Percentiles rank a stretch among this genome's conserved stretches.
Conservation (phyloP, 768 basidiomycete species). For the Podaxis sp. region DNA sequence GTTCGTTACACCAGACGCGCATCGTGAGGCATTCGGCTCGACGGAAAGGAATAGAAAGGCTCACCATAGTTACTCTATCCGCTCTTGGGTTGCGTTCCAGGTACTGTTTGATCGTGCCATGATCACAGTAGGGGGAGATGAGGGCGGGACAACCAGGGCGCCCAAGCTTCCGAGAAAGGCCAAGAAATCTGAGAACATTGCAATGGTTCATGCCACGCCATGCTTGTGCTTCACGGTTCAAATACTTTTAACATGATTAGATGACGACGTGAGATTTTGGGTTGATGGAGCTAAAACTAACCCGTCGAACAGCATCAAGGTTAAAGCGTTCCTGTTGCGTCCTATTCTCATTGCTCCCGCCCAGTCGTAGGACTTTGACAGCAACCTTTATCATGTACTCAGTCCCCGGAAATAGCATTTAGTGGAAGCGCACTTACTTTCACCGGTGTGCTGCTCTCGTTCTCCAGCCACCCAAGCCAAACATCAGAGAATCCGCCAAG, state of each 20-base stretch:
- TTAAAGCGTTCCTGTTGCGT: too few relatives aligned
- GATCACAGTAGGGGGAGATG: conserved; percentile 17
- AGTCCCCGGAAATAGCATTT: too few relatives aligned
- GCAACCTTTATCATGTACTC: conserved; percentile 12
- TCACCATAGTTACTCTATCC: conserved; percentile 12
- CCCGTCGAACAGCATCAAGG: not conserved
- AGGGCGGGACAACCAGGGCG: conserved; percentile 15
- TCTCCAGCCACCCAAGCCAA: too few relatives aligned
- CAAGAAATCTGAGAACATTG: conserved; percentile 19
- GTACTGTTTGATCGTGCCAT: conserved; percentile 12
- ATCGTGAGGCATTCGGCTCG: not conserved
- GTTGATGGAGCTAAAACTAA: not conserved
- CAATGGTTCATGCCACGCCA: conserved; percentile 17
- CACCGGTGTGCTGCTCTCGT: too few relatives aligned
- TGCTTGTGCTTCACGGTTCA: conserved; percentile 17
- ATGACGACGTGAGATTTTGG: not conserved
- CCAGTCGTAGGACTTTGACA: conserved; percentile 17
- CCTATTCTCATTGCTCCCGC: not conserved
- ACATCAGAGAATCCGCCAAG: too few relatives aligned
- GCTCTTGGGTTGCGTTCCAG: conserved; percentile 13
- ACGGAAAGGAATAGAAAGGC: not conserved
- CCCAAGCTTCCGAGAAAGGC: conserved; percentile 6
- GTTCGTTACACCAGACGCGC: not conserved
- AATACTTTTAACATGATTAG: conserved; percentile 8
- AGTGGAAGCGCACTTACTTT: too few relatives aligned